Percentiles rank a stretch among this genome's conserved stretches.
phyloP scores from a whole-genome alignment of 2,329 filamentous ascomycete genomes.

The Fusarium sp. region DNA sequence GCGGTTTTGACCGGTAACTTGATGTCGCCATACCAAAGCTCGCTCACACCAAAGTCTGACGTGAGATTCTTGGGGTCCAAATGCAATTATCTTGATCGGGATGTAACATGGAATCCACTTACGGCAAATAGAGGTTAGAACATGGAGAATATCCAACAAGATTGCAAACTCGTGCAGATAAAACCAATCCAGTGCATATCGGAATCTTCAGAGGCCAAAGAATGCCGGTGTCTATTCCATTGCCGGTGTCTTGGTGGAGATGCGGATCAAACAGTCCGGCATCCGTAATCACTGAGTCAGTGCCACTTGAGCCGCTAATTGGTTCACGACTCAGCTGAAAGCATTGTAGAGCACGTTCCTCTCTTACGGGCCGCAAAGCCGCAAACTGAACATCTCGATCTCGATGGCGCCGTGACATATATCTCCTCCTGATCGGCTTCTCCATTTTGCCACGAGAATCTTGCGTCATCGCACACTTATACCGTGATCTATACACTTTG shows the following conservation, averaged over 20 bases:
- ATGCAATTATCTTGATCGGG: no score
- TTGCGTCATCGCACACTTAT: neutral
- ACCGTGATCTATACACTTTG: neutral
- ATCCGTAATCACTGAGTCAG: slow-evolving; percentile 12
- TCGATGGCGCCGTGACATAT: neutral
- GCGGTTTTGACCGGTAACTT: neutral
- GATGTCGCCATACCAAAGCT: neutral
- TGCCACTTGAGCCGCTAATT: neutral
- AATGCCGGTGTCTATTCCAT: neutral
- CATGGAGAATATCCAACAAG: no score
- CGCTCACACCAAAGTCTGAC: slow-evolving; percentile 3
- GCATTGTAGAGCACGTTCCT: no score
- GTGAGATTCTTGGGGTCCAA: neutral
- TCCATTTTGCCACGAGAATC: neutral
- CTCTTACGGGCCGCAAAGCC: neutral
- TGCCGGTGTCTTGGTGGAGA: slow-evolving; percentile 17
- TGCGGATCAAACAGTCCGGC: neutral
- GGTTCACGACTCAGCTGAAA: neutral
- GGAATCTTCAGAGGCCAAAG: accelerated
- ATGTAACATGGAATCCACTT: neutral
- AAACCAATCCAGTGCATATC: neutral
- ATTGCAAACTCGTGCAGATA: neutral
- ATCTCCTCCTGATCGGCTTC: neutral
- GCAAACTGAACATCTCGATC: neutral
- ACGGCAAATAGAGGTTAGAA: no score